Base-by-base conservation (phyloP, 805 yeast species). In the Metschnikowia bowlesiae region DNA sequence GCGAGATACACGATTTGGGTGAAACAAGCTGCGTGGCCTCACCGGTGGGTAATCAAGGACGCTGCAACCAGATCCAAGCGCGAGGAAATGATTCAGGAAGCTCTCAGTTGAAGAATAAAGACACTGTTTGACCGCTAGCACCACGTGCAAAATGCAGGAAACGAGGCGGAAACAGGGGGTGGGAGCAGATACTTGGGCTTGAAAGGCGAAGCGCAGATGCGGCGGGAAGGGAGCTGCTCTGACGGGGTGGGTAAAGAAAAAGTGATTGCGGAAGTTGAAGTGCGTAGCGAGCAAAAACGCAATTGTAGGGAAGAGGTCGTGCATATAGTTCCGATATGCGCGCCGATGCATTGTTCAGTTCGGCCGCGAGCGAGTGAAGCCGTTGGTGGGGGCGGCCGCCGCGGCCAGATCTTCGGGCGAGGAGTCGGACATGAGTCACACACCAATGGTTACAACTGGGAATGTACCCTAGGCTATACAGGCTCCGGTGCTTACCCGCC, bases 271-370 rank as follows among this genome's bases (percentile, higher is more conserved):
- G 22, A 34, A 22, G 45, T 26, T 16, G 29, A 39, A 34, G 38
- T 42, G 38, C 45, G 45, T 32, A 42, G 18, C 45, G 45, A 42
- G 45, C 45, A 42, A 42, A 42, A 34, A 38, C 45, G 45, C 38
- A 42, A 42, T 33, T 42, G 34, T 42, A 33, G 30, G 34, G 34
- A 33, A 11, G n/a, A 7, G 29, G 8, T 4, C 46, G 40, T 44
- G 46, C 40, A 44, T 16, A 35, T 31, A 26, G 30, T 7, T 3
- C 46, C 8, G n/a, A 5, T 28, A 16, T 35, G 46, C 46, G 46
- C 46, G 46, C 46, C 18, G 26, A 18, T 3, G 33, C 46, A 37
- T 34, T 28, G 46, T 36, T 8, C 45, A 31, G 16, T n/a, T 34
- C 16, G 31, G 30, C 46, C 46, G 46, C 39, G 34, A 44, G 40